phyloP scores from a whole-genome alignment of 257 asterid genomes.

The Paulownia fortunei region DNA sequence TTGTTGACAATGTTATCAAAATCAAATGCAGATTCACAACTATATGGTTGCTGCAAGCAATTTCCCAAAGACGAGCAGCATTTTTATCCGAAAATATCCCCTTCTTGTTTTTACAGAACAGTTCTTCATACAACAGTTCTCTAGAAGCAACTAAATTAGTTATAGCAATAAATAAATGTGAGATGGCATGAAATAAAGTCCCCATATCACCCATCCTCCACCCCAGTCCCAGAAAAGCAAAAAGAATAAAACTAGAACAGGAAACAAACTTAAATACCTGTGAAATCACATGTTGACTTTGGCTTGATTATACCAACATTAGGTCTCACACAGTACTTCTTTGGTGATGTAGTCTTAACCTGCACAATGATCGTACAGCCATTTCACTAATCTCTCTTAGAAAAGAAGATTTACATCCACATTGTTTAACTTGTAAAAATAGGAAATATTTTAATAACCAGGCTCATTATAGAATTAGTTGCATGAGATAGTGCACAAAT shows the following conservation, averaged over 20 bases:
- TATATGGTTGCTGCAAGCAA: conserved; percentile 1
- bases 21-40: conserved; percentile 1
- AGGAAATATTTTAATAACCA: neutral
- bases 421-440: conserved; percentile 15
- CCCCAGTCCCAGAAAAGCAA: neutral
- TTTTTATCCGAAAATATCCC: neutral
- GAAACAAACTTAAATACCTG: conserved; percentile 52
- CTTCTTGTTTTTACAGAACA: neutral
- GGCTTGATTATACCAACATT: conserved; percentile 89
- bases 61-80: neutral
- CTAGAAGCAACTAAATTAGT: neutral
- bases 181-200: neutral
- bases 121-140: neutral
- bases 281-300: conserved; percentile 68
- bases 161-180: conserved; percentile 16
- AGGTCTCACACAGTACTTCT: conserved; percentile 88
- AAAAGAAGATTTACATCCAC: neutral
- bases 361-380: conserved; percentile 41
- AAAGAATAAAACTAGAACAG: neutral
- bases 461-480: neutral
- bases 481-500: conserved; percentile 19
- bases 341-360: conserved; percentile 96
- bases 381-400: conserved; percentile 19
- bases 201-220: conserved; percentile 10
- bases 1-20: conserved; percentile 1